Percentiles rank a stretch among this genome's conserved stretches.
phyloP scores from a whole-genome alignment of 148 eudicot genomes.

The Camellia sinensis region DNA sequence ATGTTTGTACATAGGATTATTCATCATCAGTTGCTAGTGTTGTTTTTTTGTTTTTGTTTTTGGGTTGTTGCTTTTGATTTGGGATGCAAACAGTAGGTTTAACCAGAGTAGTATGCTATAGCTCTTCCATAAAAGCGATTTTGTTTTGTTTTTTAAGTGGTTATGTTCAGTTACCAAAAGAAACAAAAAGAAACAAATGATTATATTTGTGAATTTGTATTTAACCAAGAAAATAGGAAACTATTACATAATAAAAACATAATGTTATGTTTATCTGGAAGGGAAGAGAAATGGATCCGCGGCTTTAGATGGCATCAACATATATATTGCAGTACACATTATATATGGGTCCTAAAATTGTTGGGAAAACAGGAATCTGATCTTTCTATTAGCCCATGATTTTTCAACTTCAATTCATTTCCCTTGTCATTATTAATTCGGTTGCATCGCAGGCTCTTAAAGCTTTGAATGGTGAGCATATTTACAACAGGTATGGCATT shows the following conservation, averaged over 20 bases:
- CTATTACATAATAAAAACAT: background rate
- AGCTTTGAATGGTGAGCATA: no score
- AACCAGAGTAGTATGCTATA: background rate
- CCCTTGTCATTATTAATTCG: background rate
- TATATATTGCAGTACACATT: background rate
- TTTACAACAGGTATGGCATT: no score
- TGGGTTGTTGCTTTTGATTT: background rate
- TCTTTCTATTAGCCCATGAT: background rate
- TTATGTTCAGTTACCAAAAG: background rate
- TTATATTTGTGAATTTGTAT: background rate
- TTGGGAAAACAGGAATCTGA: background rate
- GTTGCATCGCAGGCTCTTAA: no score
- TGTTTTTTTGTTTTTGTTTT: slow-evolving; percentile 11
- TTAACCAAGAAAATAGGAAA: background rate
- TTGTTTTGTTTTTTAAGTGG: background rate
- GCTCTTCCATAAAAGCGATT: background rate
- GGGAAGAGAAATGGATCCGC: background rate
- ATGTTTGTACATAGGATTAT: slow-evolving; percentile 8
- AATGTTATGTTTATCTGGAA: background rate
- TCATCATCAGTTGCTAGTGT: background rate
- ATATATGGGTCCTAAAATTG: background rate
- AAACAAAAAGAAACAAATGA: background rate
- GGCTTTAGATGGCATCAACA: background rate
- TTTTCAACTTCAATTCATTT: background rate
- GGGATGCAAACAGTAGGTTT: background rate